phyloP scores from a whole-genome alignment of 495 filamentous ascomycete species.

The Daldinia childiae region DNA sequence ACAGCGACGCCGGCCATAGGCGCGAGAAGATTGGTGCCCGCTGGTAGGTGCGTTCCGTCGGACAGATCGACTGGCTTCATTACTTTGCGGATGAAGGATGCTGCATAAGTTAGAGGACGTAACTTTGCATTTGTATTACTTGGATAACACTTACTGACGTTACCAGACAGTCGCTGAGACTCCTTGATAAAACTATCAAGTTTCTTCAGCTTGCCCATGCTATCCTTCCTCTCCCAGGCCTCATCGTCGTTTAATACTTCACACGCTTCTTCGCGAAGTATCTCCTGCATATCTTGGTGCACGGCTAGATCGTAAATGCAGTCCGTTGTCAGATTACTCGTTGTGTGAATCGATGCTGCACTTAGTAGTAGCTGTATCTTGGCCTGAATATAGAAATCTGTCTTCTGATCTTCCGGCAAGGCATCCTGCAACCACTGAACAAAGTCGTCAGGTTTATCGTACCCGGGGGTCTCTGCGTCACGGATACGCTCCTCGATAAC shows the following conservation, averaged over 20 bases:
- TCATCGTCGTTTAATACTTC: constrained; percentile 51
- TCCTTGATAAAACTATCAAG: constrained; percentile 68
- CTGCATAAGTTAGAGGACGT: constrained; percentile 21
- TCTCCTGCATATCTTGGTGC: constrained; percentile 59
- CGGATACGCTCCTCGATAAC: constrained; percentile 47
- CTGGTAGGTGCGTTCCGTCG: constrained; percentile 54
- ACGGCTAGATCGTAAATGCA: constrained; percentile 60
- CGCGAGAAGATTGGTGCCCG: constrained; percentile 49
- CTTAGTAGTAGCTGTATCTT: constrained; percentile 48
- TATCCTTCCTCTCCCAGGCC: constrained; percentile 51
- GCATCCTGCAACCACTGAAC: constrained; percentile 50
- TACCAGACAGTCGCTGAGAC: constrained; percentile 55
- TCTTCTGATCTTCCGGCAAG: constrained; percentile 47
- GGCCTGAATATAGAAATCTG: constrained; percentile 43
- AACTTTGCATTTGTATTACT: neutral
- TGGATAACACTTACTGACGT: constrained; percentile 48
- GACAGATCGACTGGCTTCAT: constrained; percentile 54
- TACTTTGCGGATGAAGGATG: constrained; percentile 55
- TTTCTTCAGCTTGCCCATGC: constrained; percentile 56
- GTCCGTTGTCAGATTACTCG: constrained; percentile 49
- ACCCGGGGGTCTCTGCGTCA: constrained; percentile 38
- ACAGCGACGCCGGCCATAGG: constrained; percentile 48
- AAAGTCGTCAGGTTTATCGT: constrained; percentile 47
- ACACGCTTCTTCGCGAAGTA: constrained; percentile 59
- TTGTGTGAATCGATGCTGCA: constrained; percentile 51